phyloP scores from a whole-genome alignment of 306 rosid species.

The Oemleria cerasiformis region DNA sequence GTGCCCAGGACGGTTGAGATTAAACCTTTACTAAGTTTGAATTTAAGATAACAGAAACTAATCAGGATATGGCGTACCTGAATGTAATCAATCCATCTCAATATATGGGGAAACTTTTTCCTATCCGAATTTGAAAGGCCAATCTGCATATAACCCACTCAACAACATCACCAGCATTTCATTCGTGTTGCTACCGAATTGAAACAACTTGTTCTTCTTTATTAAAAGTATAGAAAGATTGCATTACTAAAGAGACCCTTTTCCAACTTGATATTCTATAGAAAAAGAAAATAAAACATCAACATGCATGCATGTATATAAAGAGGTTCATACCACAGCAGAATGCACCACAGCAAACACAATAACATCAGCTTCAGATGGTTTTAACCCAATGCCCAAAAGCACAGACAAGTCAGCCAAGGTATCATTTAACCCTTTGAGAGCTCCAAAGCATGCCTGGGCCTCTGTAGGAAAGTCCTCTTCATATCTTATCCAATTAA shows the following conservation, averaged over 20 bases:
- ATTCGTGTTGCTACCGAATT: neutral
- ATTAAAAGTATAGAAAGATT: neutral
- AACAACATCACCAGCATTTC: constrained; percentile 24
- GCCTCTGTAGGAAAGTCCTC: constrained; percentile 54
- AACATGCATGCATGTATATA: neutral
- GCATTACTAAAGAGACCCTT: neutral
- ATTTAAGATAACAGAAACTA: neutral
- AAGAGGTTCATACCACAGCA: constrained; percentile 51
- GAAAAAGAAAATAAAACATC: neutral
- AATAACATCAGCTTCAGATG: constrained; percentile 70
- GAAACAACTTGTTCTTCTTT: too few relatives aligned
- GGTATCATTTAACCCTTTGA: constrained; percentile 59
- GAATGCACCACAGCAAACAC: constrained; percentile 76
- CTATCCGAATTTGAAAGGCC: constrained; percentile 53
- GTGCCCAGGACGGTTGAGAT: neutral
- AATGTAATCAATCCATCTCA: constrained; percentile 86
- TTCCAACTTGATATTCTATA: neutral
- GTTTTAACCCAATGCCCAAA: constrained; percentile 64
- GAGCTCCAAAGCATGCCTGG: constrained; percentile 47
- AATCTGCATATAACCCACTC: constrained; percentile 57
- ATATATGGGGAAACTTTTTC: constrained; percentile 59
- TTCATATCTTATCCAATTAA: constrained; percentile 73
- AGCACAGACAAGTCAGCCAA: constrained; percentile 63
- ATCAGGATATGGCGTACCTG: constrained; percentile 50
- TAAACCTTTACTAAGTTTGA: neutral